Evolutionary conservation across 768 basidiomycete genomes (phyloP), one percentile per base, ranked within the genome.

Genomic region (Podaxis carcinomalis): DNA sequence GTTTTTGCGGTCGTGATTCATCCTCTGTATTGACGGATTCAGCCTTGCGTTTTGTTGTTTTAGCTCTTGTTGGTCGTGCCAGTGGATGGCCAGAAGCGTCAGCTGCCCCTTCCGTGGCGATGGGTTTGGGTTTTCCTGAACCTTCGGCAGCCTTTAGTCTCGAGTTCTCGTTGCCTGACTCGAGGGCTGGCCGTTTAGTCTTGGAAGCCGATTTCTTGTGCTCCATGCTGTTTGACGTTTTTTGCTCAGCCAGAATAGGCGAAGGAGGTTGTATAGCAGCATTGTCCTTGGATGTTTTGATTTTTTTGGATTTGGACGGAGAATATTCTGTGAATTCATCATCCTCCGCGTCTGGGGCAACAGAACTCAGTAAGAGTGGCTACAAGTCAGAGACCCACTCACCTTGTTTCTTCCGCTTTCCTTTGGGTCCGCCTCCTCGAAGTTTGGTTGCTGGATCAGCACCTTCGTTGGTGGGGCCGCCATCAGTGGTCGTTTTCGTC

Each of bases 361-460:
- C 49, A 49, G 23, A 21, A 13, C 40, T 51, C 23, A 16, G 10
- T 6, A 52, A 23, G n/a, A 16, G 4, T 44, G 21, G 25, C 21
- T 28, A 6, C 36, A 27, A 42, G 19, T 25, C 21, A 19, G 10
- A 54, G 37, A n/a, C 32, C 27, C 56, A 27, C n/a, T 39, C 25
- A 35, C 52, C 49, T 28, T 58, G 54, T 40, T 57, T 59, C 51
- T 47, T 62, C 51, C 51, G 37, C 25, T 54, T 60, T 39, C 36
- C 58, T 23, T 37, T 60, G 40, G 57, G 37, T 42, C 19, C 47
- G 25, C 52, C 25, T 46, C 27, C 14, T 27, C n/a, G 42, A 50
- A 9, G 9, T 42, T 57, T 51, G 23, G 42, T 23, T 25, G 19
- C 32, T 23, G 42, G 14, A 47, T 47, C 44, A 6, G 27, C 23